Conservation (phyloP, 2,329 filamentous ascomycete species). For the Microsporum ferrugineum region DNA sequence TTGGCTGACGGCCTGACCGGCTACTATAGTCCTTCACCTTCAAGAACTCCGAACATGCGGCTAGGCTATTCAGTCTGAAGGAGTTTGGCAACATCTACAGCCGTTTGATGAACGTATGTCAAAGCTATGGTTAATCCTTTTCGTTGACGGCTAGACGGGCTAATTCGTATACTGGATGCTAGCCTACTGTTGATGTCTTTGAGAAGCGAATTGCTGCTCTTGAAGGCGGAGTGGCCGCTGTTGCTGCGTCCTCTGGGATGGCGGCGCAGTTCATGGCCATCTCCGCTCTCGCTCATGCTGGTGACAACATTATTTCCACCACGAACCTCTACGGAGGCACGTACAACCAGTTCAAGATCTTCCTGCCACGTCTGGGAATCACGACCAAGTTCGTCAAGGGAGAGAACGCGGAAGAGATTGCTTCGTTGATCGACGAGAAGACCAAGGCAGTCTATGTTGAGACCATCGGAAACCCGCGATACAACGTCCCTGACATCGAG, state of each 20-base stretch:
- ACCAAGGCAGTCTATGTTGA: conserved; percentile 90
- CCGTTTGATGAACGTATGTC: conserved; percentile 77
- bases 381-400: conserved; percentile 76
- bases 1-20: background rate
- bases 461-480: conserved; percentile 85
- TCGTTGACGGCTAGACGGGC: background rate
- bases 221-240: conserved; percentile 78
- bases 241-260: conserved; percentile 77
- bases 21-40: conserved; percentile 65
- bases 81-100: conserved; percentile 97
- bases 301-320: conserved; percentile 89
- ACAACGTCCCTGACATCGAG: conserved; percentile 86
- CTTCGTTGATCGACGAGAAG: conserved; percentile 73
- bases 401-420: conserved; percentile 68
- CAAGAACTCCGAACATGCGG: conserved; percentile 92
- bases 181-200: conserved; percentile 90
- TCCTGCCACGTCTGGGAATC: conserved; percentile 77
- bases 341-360: conserved; percentile 94
- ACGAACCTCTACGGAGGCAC: conserved; percentile 89
- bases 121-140: background rate
- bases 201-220: conserved; percentile 94
- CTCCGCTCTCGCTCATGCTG: conserved; percentile 67
- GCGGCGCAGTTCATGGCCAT: conserved; percentile 88
- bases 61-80: conserved; percentile 89
- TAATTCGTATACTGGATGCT: background rate